Percentiles rank a stretch among this genome's conserved stretches.
phyloP scores from a whole-genome alignment of 169 alveolate species.

The Plasmodium gallinaceum region DNA sequence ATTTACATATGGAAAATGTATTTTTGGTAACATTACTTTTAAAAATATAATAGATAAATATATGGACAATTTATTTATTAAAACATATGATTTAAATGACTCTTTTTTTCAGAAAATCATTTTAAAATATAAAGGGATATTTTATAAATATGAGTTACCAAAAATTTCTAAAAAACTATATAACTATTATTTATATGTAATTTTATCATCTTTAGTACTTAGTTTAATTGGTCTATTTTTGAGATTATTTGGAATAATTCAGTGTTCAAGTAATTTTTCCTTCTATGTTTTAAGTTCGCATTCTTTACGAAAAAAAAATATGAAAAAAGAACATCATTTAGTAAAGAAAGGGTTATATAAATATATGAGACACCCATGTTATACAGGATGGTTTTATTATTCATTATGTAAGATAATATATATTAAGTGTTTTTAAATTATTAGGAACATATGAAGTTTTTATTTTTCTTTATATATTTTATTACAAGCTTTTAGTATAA shows the following conservation, averaged over 20 bases:
- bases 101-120: constrained; percentile 17
- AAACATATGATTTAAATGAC: constrained; percentile 15
- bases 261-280: constrained; percentile 42
- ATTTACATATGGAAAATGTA: background rate
- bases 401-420: constrained; percentile 32
- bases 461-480: too few relatives aligned
- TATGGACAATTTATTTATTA: background rate
- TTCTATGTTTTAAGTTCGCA: constrained; percentile 26
- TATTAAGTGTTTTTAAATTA: background rate
- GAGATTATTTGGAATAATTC: constrained; percentile 38
- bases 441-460: background rate
- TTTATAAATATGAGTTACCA: constrained; percentile 21
- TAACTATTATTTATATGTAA: constrained; percentile 15
- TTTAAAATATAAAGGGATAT: constrained; percentile 21
- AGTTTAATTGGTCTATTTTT: constrained; percentile 20
- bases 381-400: constrained; percentile 75
- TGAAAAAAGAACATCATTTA: constrained; percentile 24
- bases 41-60: background rate
- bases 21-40: background rate
- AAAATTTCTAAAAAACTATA: background rate
- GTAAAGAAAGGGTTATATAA: constrained; percentile 46
- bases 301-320: constrained; percentile 11
- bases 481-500: too few relatives aligned
- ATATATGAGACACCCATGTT: constrained; percentile 73
- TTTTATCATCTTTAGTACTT: constrained; percentile 12